A percentile compares a stretch with the other conserved stretches of the same genome.
Evolutionary conservation across 2,329 filamentous ascomycete genomes (phyloP).

Genomic region (Didymella exigua): DNA sequence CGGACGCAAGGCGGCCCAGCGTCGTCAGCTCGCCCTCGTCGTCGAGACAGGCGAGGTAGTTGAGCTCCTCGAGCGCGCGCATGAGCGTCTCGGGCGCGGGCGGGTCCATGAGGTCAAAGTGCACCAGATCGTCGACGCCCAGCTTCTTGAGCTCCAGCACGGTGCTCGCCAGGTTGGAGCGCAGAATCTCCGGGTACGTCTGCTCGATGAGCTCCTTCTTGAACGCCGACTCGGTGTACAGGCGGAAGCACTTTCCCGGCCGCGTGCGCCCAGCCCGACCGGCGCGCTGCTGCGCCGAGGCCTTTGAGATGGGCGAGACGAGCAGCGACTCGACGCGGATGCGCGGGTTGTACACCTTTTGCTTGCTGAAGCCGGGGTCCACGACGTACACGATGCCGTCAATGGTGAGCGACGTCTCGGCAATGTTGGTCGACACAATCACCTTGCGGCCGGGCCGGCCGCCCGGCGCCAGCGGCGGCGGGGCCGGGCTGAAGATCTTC

Average conservation of each 20-base stretch:
- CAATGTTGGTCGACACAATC: constrained; percentile 96
- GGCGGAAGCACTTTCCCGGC: constrained; percentile 95
- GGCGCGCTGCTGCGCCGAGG: constrained; percentile 93
- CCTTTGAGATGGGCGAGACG: constrained; percentile 98
- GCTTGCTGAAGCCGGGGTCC: constrained; percentile 98
- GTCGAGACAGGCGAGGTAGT: constrained; percentile 94
- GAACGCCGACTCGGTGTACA: constrained; percentile 95
- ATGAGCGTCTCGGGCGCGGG: constrained; percentile 98
- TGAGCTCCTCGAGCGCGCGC: constrained; percentile 95
- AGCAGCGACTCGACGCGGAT: constrained; percentile 95
- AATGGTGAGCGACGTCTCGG: constrained; percentile 95
- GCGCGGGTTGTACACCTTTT: constrained; percentile 98
- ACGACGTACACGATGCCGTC: constrained; percentile 99
- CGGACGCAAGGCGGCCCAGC: constrained; percentile 85
- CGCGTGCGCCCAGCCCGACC: constrained; percentile 99
- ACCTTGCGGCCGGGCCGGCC: constrained; percentile 90
- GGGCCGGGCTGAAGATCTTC: constrained; percentile 90
- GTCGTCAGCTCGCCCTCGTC: constrained; percentile 92
- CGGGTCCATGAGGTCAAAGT: constrained; percentile 98
- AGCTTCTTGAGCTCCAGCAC: constrained; percentile 97
- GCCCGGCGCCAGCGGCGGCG: constrained; percentile 71
- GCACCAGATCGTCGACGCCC: constrained; percentile 91
- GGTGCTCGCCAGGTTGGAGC: constrained; percentile 92
- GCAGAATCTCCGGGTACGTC: constrained; percentile 93
- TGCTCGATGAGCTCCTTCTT: constrained; percentile 98